Evolutionary conservation across 2,329 filamentous ascomycete genomes (phyloP).

Genomic region (Chaetothyriales sp.): DNA sequence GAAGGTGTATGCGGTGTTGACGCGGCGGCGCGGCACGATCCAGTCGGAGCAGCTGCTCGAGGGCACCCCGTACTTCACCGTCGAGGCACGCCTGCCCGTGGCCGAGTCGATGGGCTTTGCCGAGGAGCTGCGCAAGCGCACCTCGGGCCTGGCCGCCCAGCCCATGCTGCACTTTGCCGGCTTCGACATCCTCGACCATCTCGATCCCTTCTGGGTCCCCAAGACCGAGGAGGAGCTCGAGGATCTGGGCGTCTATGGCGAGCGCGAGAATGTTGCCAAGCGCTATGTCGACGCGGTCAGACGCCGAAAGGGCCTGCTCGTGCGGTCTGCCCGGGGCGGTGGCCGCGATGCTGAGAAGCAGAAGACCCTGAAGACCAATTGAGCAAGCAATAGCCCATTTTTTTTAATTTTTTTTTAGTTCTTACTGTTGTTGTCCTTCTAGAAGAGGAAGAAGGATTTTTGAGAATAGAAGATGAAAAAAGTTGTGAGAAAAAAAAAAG

Average conservation of each 20-base stretch:
- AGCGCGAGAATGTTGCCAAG: conserved; percentile 91
- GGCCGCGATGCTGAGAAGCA: conserved; percentile 88
- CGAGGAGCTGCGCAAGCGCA: conserved; percentile 91
- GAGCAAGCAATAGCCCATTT: too few relatives aligned
- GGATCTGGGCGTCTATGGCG: conserved; percentile 84
- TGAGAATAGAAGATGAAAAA: not conserved
- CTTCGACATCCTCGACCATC: conserved; percentile 69
- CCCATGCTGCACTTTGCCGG: conserved; percentile 89
- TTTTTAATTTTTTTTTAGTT: not conserved
- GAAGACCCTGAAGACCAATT: conserved; percentile 49
- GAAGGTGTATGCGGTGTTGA: conserved; percentile 94
- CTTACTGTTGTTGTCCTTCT: too few relatives aligned
- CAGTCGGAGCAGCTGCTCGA: conserved; percentile 85
- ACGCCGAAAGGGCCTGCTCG: conserved; percentile 70
- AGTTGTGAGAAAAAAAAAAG: not conserved
- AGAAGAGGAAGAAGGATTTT: too few relatives aligned
- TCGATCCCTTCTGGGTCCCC: conserved; percentile 96
- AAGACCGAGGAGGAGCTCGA: conserved; percentile 93
- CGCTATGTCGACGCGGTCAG: conserved; percentile 85
- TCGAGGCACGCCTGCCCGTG: conserved; percentile 72
- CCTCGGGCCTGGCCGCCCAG: conserved; percentile 64
- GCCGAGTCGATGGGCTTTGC: conserved; percentile 92
- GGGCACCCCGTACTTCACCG: conserved; percentile 91
- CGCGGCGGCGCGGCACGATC: conserved; percentile 75
- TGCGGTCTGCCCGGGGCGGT: conserved; percentile 57